These are phyloP conservation scores for Tillandsia fasciculata DNA, from an alignment of 176 grass and related monocot species.

Conservation along the genomic window DNA sequence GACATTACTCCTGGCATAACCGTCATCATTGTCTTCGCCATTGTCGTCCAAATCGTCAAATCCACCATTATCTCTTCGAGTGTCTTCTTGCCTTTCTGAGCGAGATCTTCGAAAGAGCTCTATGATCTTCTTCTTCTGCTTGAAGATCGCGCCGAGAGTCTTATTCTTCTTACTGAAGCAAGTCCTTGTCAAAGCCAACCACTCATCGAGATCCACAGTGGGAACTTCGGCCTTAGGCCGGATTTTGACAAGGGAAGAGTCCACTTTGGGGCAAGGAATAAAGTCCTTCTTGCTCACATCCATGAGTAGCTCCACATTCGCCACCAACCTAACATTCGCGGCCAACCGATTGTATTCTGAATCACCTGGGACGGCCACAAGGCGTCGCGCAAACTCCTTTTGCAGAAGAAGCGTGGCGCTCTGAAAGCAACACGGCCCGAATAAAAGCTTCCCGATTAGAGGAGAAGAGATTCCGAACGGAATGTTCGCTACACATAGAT, in stretches of 20 bases:
- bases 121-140: slow-evolving; percentile 72
- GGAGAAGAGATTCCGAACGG: slow-evolving; percentile 76
- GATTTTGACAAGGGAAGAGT: slow-evolving; percentile 78
- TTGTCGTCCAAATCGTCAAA: slow-evolving; percentile 10
- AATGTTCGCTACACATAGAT: slow-evolving; percentile 80
- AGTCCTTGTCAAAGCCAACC: slow-evolving; percentile 65
- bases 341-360: slow-evolving; percentile 81
- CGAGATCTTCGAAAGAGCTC: slow-evolving; percentile 35
- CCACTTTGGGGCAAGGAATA: slow-evolving; percentile 65
- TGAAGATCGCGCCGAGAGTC: slow-evolving; percentile 84
- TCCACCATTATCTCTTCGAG: background rate
- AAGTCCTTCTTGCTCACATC: slow-evolving; percentile 81
- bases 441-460: slow-evolving; percentile 78
- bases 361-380: slow-evolving; percentile 47
- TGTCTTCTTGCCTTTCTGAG: background rate
- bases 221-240: slow-evolving; percentile 11
- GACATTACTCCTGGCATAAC: background rate
- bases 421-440: slow-evolving; percentile 41
- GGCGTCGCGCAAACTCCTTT: slow-evolving; percentile 76
- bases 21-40: background rate
- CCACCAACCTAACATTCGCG: slow-evolving; percentile 50
- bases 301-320: slow-evolving; percentile 43
- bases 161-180: slow-evolving; percentile 89
- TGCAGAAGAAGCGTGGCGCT: slow-evolving; percentile 63
- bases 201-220: slow-evolving; percentile 42